Evolutionary conservation across 495 filamentous ascomycete species (phyloP).

Genomic region (Aspergillus affinis): DNA sequence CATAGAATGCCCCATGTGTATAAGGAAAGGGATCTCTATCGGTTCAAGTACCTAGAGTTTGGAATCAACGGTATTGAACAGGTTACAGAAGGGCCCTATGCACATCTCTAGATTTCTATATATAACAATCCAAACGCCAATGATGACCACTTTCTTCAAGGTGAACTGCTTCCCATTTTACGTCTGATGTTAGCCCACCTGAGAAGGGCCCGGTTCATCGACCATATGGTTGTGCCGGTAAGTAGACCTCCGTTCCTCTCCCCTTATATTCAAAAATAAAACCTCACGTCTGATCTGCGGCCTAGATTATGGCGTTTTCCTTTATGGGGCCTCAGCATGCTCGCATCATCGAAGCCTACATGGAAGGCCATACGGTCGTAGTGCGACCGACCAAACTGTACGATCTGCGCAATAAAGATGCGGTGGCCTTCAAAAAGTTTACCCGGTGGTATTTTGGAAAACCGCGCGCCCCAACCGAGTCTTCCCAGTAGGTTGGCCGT

Average conservation of each 20-base stretch:
- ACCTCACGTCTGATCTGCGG: neutral
- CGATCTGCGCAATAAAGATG: slow-evolving; percentile 13
- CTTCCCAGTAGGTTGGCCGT: neutral
- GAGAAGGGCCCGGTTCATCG: slow-evolving; percentile 5
- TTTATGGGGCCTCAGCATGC: slow-evolving; percentile 14
- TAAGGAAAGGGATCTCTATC: neutral
- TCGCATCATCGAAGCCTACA: slow-evolving; percentile 13
- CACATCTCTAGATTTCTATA: slow-evolving; percentile 6
- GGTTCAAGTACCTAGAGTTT: neutral
- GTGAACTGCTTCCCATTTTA: slow-evolving; percentile 9
- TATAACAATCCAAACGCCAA: slow-evolving; percentile 13
- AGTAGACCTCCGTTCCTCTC: neutral
- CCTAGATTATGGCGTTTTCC: slow-evolving; percentile 10
- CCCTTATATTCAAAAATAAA: neutral
- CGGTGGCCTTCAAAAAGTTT: slow-evolving; percentile 6
- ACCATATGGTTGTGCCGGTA: slow-evolving; percentile 10
- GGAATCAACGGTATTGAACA: neutral
- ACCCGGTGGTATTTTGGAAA: slow-evolving; percentile 11
- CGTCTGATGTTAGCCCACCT: slow-evolving; percentile 12
- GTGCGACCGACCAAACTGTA: slow-evolving; percentile 12
- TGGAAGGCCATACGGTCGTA: slow-evolving; percentile 12
- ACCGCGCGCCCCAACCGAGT: slow-evolving; percentile 1
- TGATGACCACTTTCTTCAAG: slow-evolving; percentile 11
- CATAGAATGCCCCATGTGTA: neutral
- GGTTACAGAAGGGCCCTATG: slow-evolving; percentile 1